A percentile compares a stretch with the other conserved stretches of the same genome.
phyloP scores from a whole-genome alignment of 371 early-diverging fungal species.

The Mucor indicus region DNA sequence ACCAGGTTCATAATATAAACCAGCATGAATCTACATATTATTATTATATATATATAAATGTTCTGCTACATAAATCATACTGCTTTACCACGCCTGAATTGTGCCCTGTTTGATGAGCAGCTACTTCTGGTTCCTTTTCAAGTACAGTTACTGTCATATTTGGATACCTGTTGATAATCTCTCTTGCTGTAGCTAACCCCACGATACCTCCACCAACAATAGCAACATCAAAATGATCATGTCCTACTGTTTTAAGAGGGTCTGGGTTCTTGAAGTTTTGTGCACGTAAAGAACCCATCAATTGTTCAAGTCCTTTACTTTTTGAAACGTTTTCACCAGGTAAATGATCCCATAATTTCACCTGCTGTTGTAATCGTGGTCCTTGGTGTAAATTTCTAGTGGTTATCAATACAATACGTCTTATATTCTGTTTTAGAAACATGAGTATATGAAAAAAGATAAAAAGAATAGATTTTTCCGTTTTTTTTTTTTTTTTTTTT shows the following conservation, averaged over 20 bases:
- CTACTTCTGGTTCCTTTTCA: conserved; percentile 45
- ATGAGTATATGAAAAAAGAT: no score
- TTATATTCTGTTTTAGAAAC: no score
- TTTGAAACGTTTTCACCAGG: conserved; percentile 32
- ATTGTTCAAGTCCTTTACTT: conserved; percentile 22
- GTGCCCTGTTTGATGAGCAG: conserved; percentile 45
- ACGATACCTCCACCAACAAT: conserved; percentile 43
- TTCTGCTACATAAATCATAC: neutral
- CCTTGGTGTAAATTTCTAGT: no score
- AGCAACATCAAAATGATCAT: conserved; percentile 34
- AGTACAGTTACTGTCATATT: conserved; percentile 33
- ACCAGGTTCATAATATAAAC: conserved; percentile 42
- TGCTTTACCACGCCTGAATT: conserved; percentile 32
- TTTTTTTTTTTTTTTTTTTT: no score
- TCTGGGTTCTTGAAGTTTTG: conserved; percentile 16
- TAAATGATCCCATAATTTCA: conserved; percentile 24
- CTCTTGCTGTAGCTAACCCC: conserved; percentile 46
- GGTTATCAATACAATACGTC: no score
- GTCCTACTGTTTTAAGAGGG: conserved; percentile 9
- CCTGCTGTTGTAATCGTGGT: neutral
- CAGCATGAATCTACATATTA: conserved; percentile 35
- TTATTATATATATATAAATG: neutral
- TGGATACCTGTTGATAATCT: conserved; percentile 38
- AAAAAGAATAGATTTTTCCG: no score
- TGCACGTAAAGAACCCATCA: conserved; percentile 29